Evolutionary conservation across 2,329 filamentous ascomycete species (phyloP), one percentile per base, ranked within the genome.

Genomic region (Penicillium vulpinum): DNA sequence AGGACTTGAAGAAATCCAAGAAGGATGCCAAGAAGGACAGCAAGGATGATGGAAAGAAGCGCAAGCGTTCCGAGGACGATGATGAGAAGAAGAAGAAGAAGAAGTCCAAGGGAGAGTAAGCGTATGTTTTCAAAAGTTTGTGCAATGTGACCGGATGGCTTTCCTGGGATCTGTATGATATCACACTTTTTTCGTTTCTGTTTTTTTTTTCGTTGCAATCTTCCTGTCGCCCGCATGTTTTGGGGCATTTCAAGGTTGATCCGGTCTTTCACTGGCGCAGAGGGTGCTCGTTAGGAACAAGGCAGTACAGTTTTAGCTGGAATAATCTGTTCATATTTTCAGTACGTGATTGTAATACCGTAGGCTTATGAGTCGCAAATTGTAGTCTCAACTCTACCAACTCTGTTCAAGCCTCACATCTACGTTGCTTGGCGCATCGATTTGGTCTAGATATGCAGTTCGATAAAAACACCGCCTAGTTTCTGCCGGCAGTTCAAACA

Each of bases 1-100:
- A 90, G 78, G 87, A 90, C 45, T 74, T 88, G 68, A 90, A 90
- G 82, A 89, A 89, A 80, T 77, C 83, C 57, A 85, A 84, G 77
- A 89, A 88, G 77, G 84, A 81, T 60, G 78, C 77, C 39, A 81
- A 85, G 70, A 84, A 85, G 67, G 80, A 79, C 16, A 75, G 76
- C 47, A 77, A 78, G 53, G 79, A 83, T 3, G 82, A 82, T 67
- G 83, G 82, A 75, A 91, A 91, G 84, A 90, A 91, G 83, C 84
- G 87, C 73, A 89, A 90, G 79, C 81, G 78, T 51, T 73, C 75
- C 54, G 80, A 77, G 35, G 78, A 81, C 26, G 77, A 82, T 59
- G 85, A 85, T 47, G 88, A 85, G 59, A 86, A 62, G 26, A 71
- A 75, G 73, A 78, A 62, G 74, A 77, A 73, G 63, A 74, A 74